Conservation (phyloP, 352 stramenopile species). For the Globisporangium splendens region DNA sequence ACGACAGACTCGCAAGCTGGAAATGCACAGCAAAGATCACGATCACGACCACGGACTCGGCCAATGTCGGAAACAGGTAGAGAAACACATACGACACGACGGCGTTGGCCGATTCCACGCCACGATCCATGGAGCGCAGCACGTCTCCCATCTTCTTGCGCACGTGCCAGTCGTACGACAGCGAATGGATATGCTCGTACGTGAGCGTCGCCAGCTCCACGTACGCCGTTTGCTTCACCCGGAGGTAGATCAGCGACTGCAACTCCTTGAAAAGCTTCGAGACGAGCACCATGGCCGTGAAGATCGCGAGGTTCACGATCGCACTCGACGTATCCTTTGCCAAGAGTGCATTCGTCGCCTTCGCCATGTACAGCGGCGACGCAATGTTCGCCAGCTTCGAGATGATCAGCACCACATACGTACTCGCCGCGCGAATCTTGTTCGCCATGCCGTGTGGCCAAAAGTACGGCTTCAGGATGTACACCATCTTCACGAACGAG, state of each 20-base stretch:
- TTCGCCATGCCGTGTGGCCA: conserved; percentile 73
- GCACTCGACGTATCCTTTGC: conserved; percentile 42
- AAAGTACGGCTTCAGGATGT: conserved; percentile 87
- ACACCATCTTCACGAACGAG: conserved; percentile 80
- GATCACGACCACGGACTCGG: conserved; percentile 94
- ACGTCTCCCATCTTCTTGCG: conserved; percentile 97
- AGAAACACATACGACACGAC: conserved; percentile 98
- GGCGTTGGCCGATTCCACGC: conserved; percentile 90
- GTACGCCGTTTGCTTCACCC: conserved; percentile 97
- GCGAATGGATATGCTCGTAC: conserved; percentile 95
- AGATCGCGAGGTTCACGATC: conserved; percentile 68
- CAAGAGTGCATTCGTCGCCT: conserved; percentile 90
- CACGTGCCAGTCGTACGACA: conserved; percentile 98
- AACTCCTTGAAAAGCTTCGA: conserved; percentile 93
- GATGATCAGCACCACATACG: conserved; percentile 90
- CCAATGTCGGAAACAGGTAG: conserved; percentile 93
- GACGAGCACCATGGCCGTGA: conserved; percentile 80
- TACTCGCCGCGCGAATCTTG: conserved; percentile 82
- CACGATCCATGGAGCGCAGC: conserved; percentile 91
- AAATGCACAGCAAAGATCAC: conserved; percentile 93
- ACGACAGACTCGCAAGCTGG: conserved; percentile 87
- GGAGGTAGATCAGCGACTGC: conserved; percentile 93
- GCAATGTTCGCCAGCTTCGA: conserved; percentile 92
- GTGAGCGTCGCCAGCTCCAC: conserved; percentile 95
- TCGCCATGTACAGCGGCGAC: conserved; percentile 92